Evolutionary conservation across 805 yeast species (phyloP), one percentile per base, ranked within the genome.

Genomic region (Lipomyces anomalus): DNA sequence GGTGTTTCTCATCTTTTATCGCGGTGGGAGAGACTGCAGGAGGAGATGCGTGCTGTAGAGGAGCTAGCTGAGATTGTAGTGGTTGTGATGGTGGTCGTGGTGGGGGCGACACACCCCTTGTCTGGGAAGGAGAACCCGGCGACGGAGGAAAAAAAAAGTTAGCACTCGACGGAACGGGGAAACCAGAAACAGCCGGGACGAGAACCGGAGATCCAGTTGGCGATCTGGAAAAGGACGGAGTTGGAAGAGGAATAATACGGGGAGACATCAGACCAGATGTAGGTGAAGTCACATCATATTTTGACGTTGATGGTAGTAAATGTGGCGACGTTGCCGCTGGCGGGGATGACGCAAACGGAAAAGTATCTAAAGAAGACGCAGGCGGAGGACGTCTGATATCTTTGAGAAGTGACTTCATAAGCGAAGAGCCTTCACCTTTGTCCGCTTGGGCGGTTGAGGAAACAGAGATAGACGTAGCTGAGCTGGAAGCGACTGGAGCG

Each of bases 191-290:
- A n/a, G n/a, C n/a, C 24, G 49, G 48, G 18, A 36, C 21, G 20
- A 43, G 33, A 4, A 44, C 34, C 6, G 54, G 48, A 4, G 54
- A 46, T n/a, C 46, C 44, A 3, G 52, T 38, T 13, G 54, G 54
- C 17, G 54, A 50, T 20, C 49, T 34, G 6, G 43, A 28, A 13
- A 34, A 38, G 4, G 26, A 17, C 3, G 21, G 42, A 4, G 50
- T 32, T 2, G 41, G 18, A 4, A 24, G 28, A 13, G 52, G 44
- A 32, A 42, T 45, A n/a, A 17, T 38, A 9, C n/a, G 29, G 4
- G 54, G 54, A 9, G 47, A 44, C 48, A 46, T 41, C 4, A 51
- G 38, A 7, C 43, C 33, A 11, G 52, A 51, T 4, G 54, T 50
- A 4, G 52, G 54, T 2, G 42, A 42, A 4, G 38, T 13, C 13